Evolutionary conservation across 1,284 basidiomycete species (phyloP).

Genomic region (Salmacisia buchloeana): DNA sequence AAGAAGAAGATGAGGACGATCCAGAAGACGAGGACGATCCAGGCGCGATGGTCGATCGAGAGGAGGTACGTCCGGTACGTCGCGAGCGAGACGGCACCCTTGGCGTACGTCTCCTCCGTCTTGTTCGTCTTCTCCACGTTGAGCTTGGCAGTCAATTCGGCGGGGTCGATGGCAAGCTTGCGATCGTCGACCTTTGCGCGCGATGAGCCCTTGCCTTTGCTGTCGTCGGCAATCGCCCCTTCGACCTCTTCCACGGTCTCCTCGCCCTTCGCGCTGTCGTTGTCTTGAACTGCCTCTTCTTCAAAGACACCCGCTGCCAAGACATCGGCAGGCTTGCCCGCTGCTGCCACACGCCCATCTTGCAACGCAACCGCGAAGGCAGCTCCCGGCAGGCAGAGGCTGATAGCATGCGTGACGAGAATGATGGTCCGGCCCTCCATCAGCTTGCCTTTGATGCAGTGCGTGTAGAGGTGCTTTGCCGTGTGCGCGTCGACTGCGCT

Average conservation of each 20-base stretch:
- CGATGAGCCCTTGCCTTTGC: conserved; percentile 19
- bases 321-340: conserved; percentile 63
- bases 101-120: conserved; percentile 43
- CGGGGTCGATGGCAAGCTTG: neutral
- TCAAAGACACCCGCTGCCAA: conserved; percentile 59
- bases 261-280: conserved; percentile 13
- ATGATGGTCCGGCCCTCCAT: conserved; percentile 66
- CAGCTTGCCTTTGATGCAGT: conserved; percentile 64
- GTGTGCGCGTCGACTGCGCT: conserved; percentile 86
- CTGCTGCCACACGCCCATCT: conserved; percentile 66
- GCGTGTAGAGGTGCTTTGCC: conserved; percentile 66
- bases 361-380: conserved; percentile 68
- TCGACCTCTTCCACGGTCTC: neutral
- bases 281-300: neutral
- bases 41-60: conserved; percentile 22
- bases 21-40: conserved; percentile 34
- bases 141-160: neutral
- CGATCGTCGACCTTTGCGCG: neutral
- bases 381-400: conserved; percentile 65
- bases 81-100: conserved; percentile 33
- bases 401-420: conserved; percentile 80
- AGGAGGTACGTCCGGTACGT: conserved; percentile 44
- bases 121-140: conserved; percentile 20
- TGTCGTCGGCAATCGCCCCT: conserved; percentile 25
- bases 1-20: conserved; percentile 29